Conservation (phyloP, 352 stramenopile species). For the Peronospora destructor region DNA sequence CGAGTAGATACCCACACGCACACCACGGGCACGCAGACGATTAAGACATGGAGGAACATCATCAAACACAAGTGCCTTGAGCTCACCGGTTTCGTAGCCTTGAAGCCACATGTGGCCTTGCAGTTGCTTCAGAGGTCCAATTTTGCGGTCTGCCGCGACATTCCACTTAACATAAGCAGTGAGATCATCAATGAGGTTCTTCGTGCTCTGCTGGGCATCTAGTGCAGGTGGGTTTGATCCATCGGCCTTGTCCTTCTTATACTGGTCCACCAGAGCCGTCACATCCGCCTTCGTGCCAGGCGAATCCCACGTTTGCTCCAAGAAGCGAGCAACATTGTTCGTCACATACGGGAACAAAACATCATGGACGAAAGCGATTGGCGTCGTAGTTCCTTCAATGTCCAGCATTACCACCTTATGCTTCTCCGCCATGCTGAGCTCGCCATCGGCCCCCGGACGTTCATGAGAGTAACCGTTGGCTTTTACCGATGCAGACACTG, state of each 20-base stretch:
- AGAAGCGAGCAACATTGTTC: slow-evolving; percentile 55
- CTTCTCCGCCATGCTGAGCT: slow-evolving; percentile 55
- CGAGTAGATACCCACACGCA: slow-evolving; percentile 91
- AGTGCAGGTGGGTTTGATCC: slow-evolving; percentile 29
- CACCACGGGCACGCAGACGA: slow-evolving; percentile 59
- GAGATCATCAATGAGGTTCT: slow-evolving; percentile 31
- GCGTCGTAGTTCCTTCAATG: slow-evolving; percentile 94
- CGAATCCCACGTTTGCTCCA: slow-evolving; percentile 44
- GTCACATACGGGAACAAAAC: slow-evolving; percentile 89
- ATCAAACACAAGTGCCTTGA: slow-evolving; percentile 88
- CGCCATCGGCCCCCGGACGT: slow-evolving; percentile 21
- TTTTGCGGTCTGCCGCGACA: slow-evolving; percentile 74
- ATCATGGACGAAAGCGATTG: slow-evolving; percentile 95
- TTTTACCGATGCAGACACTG: slow-evolving; percentile 27
- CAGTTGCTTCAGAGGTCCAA: slow-evolving; percentile 83
- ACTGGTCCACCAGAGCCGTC: slow-evolving; percentile 38
- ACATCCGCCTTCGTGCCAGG: slow-evolving; percentile 47
- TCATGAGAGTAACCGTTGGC: slow-evolving; percentile 46
- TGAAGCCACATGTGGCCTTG: slow-evolving; percentile 88
- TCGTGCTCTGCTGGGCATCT: slow-evolving; percentile 13
- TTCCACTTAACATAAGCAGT: slow-evolving; percentile 66
- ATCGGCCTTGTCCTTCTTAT: slow-evolving; percentile 32
- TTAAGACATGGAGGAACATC: slow-evolving; percentile 86
- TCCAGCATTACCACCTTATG: slow-evolving; percentile 91
- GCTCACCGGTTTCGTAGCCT: slow-evolving; percentile 78